phyloP scores from a whole-genome alignment of 371 early-diverging fungal species.

The Catenaria anguillulae region DNA sequence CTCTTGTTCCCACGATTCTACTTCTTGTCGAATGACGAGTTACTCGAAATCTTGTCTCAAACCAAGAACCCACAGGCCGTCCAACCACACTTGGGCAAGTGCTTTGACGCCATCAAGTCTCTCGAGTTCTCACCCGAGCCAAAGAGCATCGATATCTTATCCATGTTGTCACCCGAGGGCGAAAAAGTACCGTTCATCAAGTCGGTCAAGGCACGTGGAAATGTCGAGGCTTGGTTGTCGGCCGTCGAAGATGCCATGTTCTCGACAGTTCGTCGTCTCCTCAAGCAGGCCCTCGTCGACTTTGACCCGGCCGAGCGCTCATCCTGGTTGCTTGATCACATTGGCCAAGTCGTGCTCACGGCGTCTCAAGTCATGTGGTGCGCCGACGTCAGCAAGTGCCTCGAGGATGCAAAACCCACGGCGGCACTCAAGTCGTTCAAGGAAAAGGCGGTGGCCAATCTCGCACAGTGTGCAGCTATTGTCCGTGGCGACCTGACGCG shows the following conservation, averaged over 20 bases:
- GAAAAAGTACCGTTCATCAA: slow-evolving; percentile 32
- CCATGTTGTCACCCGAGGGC: slow-evolving; percentile 37
- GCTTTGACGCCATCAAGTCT: slow-evolving; percentile 36
- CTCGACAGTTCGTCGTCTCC: slow-evolving; percentile 34
- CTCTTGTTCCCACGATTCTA: slow-evolving; percentile 46
- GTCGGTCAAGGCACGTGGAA: slow-evolving; percentile 38
- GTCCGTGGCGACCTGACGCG: slow-evolving; percentile 37
- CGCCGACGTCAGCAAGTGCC: slow-evolving; percentile 32
- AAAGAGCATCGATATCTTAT: slow-evolving; percentile 43
- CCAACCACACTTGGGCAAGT: slow-evolving; percentile 38
- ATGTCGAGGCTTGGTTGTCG: slow-evolving; percentile 45
- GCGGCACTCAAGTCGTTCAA: slow-evolving; percentile 33
- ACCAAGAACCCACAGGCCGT: slow-evolving; percentile 46
- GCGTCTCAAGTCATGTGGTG: slow-evolving; percentile 39
- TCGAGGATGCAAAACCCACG: slow-evolving; percentile 37
- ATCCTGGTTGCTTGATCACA: slow-evolving; percentile 42
- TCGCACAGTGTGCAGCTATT: slow-evolving; percentile 38
- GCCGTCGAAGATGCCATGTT: slow-evolving; percentile 35
- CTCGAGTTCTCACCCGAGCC: slow-evolving; percentile 44
- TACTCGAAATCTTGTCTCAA: slow-evolving; percentile 44
- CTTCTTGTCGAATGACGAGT: slow-evolving; percentile 44
- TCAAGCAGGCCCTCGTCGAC: slow-evolving; percentile 28
- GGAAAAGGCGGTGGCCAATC: slow-evolving; percentile 32
- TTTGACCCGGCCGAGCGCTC: slow-evolving; percentile 35
- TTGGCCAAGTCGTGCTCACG: slow-evolving; percentile 40